Conservation (phyloP, 2,329 filamentous ascomycete genomes). For the Cladosporium sp. region DNA sequence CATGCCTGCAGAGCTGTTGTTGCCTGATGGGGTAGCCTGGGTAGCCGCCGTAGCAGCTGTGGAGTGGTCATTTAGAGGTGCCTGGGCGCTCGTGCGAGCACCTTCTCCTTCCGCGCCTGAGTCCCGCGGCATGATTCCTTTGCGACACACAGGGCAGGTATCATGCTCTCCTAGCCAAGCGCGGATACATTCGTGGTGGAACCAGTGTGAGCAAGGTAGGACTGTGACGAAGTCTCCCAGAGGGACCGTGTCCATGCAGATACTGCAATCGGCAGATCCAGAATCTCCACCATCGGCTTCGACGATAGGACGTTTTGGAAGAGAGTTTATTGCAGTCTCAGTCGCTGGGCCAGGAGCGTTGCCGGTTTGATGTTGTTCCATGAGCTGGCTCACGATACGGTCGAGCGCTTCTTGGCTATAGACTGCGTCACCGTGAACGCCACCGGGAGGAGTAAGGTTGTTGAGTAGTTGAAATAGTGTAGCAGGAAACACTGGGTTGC, state of each 20-base stretch:
- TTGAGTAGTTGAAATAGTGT: constrained; percentile 29
- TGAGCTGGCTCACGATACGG: constrained; percentile 80
- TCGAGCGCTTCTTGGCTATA: constrained; percentile 91
- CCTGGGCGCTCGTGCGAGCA: constrained; percentile 9
- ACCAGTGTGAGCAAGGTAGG: constrained; percentile 91
- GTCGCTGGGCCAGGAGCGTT: constrained; percentile 83
- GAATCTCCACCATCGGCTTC: constrained; percentile 70
- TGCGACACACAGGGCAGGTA: constrained; percentile 82
- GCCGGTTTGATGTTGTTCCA: constrained; percentile 77
- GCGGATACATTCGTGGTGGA: constrained; percentile 79
- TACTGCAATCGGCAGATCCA: constrained; percentile 78
- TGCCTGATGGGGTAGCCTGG: background rate
- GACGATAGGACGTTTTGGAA: constrained; percentile 69
- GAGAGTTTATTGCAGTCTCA: constrained; percentile 68
- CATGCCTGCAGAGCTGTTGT: constrained; percentile 27
- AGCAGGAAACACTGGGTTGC: constrained; percentile 13
- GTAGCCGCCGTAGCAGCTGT: background rate
- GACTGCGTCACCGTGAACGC: constrained; percentile 71
- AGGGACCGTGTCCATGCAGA: constrained; percentile 86
- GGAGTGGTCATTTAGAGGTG: constrained; percentile 9
- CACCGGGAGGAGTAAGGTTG: constrained; percentile 42
- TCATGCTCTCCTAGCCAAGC: constrained; percentile 89
- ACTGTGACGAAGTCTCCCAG: constrained; percentile 72
- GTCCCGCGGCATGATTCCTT: constrained; percentile 48
- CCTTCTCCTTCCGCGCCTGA: constrained; percentile 5